Base-by-base conservation (phyloP, 2,329 filamentous ascomycete species). In the Pseudogymnoascus sp. region DNA sequence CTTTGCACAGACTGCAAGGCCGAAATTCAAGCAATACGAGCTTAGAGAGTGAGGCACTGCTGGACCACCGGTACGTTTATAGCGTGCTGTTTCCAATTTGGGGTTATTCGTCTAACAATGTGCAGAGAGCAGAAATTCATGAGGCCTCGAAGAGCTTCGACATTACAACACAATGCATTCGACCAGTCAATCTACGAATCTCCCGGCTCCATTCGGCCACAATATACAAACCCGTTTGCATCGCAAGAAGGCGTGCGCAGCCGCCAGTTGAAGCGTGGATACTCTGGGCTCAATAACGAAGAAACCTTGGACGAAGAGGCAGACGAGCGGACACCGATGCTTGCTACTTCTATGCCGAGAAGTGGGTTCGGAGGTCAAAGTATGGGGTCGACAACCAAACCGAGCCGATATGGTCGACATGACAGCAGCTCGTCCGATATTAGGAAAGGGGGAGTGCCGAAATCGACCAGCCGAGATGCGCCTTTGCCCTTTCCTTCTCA, bases 41-140 rank as follows among this genome's bases (percentile, higher is more conserved):
- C 74, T 79, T 97, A 67, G 93, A 97, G 68, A 97, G 92, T 74
- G 88, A 96, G 72, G 88, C 85, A 7, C 78, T 97, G 68, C 79
- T 97, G 17, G 93, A 97, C 75, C 93, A 97, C 75, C 85, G 91
- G 86, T 89, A 77, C 66, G 77, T 38, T 35, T 40, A 60, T 37
- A 21, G 23, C 19, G 17, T 60, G 13, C 23, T 42, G 33, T 35
- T 19, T 50, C 31, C n/a, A 31, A 19, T 21, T 60, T 9, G 62
- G 37, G 17, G 46, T 23, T 11, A 61, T 66, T 68, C 63, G 69
- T 59, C 60, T 7, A n/a, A 42, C 29, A 44, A 10, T 46, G 33
- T 33, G 35, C 61, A 75, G 76, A 64, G 75, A 76, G 6, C 76
- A 77, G 44, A 69, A 72, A 53, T 77, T 78, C 66, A 82, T 90